These are phyloP conservation scores for Galerina sulciceps DNA, from an alignment of 768 basidiomycete genomes.

Conservation along the genomic window DNA sequence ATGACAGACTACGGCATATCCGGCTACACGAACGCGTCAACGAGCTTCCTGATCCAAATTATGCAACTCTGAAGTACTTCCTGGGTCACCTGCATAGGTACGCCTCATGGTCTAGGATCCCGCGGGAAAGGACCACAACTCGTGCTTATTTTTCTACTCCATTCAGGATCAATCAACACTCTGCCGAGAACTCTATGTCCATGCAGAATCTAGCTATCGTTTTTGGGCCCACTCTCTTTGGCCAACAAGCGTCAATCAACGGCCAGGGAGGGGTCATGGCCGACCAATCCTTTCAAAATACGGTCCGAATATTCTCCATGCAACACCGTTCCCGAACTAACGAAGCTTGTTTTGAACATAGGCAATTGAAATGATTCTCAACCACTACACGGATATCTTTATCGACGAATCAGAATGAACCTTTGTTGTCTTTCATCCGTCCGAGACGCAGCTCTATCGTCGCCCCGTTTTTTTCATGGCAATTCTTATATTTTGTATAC, in stretches of 20 bases:
- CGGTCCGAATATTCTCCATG: constrained; percentile 43
- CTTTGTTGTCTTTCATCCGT: constrained; percentile 5
- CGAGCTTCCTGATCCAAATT: constrained; percentile 98
- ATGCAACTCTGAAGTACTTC: constrained; percentile 94
- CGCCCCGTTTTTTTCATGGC: constrained; percentile 5
- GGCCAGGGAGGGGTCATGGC: constrained; percentile 63
- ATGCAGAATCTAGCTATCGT: constrained; percentile 94
- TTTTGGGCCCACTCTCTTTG: constrained; percentile 96
- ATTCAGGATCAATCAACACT: constrained; percentile 72
- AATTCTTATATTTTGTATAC: constrained; percentile 13
- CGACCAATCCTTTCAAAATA: constrained; percentile 74
- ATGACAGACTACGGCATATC: constrained; percentile 93
- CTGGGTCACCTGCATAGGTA: constrained; percentile 93
- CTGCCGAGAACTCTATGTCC: constrained; percentile 88
- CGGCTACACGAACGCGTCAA: constrained; percentile 97
- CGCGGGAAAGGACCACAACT: constrained; percentile 1
- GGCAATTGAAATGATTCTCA: constrained; percentile 95
- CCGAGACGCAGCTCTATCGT: background rate
- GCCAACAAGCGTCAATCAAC: constrained; percentile 64
- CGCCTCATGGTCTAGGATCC: constrained; percentile 23
- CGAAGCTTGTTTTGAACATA: constrained; percentile 32
- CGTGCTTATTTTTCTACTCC: constrained; percentile 1
- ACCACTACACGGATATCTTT: constrained; percentile 95
- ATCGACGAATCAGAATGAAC: constrained; percentile 77
- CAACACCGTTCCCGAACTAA: constrained; percentile 5